phyloP scores from a whole-genome alignment of 495 filamentous ascomycete species.

The Daldinia vernicosa region DNA sequence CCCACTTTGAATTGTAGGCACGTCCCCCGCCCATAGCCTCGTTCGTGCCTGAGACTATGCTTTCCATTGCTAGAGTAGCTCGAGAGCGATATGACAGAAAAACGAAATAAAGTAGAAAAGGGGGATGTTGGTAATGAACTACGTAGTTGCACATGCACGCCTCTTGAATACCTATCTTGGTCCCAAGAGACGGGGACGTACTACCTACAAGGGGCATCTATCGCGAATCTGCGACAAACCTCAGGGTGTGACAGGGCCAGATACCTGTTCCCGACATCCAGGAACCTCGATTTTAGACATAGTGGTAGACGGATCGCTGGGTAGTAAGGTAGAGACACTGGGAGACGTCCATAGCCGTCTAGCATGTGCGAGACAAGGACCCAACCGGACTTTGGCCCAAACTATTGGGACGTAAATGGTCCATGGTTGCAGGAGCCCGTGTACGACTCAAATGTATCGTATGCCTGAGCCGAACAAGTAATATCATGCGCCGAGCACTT shows the following conservation, averaged over 20 bases:
- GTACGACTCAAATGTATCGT: slow-evolving; percentile 20
- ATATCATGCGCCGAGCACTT: background rate
- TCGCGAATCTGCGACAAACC: slow-evolving; percentile 45
- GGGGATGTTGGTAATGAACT: background rate
- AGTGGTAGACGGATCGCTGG: slow-evolving; percentile 18
- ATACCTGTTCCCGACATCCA: slow-evolving; percentile 37
- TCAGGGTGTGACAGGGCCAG: slow-evolving; percentile 25
- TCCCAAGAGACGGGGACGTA: slow-evolving; percentile 41
- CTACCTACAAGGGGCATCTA: slow-evolving; percentile 33
- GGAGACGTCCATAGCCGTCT: slow-evolving; percentile 35
- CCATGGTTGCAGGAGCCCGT: slow-evolving; percentile 17
- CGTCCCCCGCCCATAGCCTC: background rate
- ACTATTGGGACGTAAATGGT: slow-evolving; percentile 40
- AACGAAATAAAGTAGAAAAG: background rate
- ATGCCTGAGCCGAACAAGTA: slow-evolving; percentile 1
- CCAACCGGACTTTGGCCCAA: slow-evolving; percentile 40
- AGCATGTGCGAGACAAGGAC: slow-evolving; percentile 43
- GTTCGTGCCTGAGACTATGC: background rate
- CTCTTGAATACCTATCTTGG: slow-evolving; percentile 26
- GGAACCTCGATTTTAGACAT: slow-evolving; percentile 35
- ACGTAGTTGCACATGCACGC: slow-evolving; percentile 23
- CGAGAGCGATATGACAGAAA: background rate
- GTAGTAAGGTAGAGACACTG: slow-evolving; percentile 29
- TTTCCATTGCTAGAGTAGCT: background rate
- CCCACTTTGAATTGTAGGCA: background rate